These are phyloP conservation scores for Pueraria montana DNA, from an alignment of 306 rosid species.

Conservation along the genomic window DNA sequence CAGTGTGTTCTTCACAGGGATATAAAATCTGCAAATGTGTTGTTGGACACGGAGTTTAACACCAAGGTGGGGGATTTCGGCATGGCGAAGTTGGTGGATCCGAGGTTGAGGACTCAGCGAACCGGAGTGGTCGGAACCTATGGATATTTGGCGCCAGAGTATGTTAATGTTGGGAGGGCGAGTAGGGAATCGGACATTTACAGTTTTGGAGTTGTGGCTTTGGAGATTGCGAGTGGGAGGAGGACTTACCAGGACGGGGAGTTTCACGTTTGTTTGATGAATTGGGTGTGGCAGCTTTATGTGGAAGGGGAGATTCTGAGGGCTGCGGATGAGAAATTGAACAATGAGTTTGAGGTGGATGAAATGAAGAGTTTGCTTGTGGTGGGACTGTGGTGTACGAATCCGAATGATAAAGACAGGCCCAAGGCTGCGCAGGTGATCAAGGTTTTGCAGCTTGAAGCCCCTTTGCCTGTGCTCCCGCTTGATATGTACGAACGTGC, in stretches of 20 bases:
- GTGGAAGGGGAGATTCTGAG: conserved; percentile 50
- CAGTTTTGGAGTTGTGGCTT: conserved; percentile 70
- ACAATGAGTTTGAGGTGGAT: conserved; percentile 11
- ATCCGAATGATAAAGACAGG: conserved; percentile 51
- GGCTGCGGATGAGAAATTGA: conserved; percentile 56
- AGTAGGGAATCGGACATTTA: conserved; percentile 70
- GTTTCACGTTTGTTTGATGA: conserved; percentile 43
- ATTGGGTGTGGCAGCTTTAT: conserved; percentile 56
- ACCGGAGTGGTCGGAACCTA: conserved; percentile 60
- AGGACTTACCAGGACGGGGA: conserved; percentile 54
- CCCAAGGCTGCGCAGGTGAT: conserved; percentile 59
- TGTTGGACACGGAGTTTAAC: conserved; percentile 64
- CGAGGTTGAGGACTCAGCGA: conserved; percentile 48
- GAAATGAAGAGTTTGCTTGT: conserved; percentile 54
- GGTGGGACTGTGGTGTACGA: conserved; percentile 62
- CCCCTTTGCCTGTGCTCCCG: conserved; percentile 49
- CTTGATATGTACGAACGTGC: conserved; percentile 52
- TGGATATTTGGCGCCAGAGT: conserved; percentile 68
- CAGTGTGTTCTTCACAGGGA: conserved; percentile 70
- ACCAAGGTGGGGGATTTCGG: conserved; percentile 74
- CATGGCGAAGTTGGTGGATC: conserved; percentile 64
- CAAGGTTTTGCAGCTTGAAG: conserved; percentile 55
- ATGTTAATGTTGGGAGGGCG: conserved; percentile 50
- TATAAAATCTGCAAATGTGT: conserved; percentile 65
- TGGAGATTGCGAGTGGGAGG: conserved; percentile 77